Evolutionary conservation across 2,329 filamentous ascomycete species (phyloP).

Genomic region (Helotiales sp.): DNA sequence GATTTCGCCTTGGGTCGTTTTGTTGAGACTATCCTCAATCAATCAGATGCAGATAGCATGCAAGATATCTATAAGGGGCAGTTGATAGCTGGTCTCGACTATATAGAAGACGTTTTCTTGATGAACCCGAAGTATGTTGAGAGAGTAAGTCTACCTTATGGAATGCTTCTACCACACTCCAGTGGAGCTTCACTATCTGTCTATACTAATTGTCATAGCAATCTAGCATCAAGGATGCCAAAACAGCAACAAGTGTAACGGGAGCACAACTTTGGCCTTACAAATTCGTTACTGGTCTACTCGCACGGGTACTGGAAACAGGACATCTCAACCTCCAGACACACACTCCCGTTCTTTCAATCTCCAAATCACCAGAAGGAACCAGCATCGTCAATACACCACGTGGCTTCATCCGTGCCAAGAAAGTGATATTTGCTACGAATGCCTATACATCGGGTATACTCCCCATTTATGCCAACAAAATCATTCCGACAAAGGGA

Average conservation of each 20-base stretch:
- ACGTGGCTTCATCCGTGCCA: constrained; percentile 53
- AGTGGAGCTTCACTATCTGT: too few relatives aligned
- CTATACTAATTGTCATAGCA: too few relatives aligned
- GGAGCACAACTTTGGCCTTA: constrained; percentile 52
- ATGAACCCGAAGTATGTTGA: too few relatives aligned
- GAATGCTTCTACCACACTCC: too few relatives aligned
- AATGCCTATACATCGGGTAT: constrained; percentile 67
- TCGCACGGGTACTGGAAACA: constrained; percentile 45
- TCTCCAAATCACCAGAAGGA: constrained; percentile 26
- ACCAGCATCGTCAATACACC: constrained; percentile 50
- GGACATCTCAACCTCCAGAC: constrained; percentile 51
- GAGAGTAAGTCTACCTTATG: too few relatives aligned
- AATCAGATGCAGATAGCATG: neutral
- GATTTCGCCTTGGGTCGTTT: constrained; percentile 40
- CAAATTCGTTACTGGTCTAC: constrained; percentile 55
- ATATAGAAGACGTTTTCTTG: too few relatives aligned
- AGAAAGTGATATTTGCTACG: constrained; percentile 61
- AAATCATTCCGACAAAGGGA: constrained; percentile 63
- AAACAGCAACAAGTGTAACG: constrained; percentile 6
- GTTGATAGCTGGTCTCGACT: too few relatives aligned
- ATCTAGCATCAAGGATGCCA: constrained; percentile 20
- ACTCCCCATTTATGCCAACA: constrained; percentile 55
- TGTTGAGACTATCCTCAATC: constrained; percentile 39
- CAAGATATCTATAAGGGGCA: neutral
- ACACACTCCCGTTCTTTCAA: constrained; percentile 44